Evolutionary conservation across 192 early-diverging fungal genomes (phyloP).

Genomic region (Umbelopsis vinacea): DNA sequence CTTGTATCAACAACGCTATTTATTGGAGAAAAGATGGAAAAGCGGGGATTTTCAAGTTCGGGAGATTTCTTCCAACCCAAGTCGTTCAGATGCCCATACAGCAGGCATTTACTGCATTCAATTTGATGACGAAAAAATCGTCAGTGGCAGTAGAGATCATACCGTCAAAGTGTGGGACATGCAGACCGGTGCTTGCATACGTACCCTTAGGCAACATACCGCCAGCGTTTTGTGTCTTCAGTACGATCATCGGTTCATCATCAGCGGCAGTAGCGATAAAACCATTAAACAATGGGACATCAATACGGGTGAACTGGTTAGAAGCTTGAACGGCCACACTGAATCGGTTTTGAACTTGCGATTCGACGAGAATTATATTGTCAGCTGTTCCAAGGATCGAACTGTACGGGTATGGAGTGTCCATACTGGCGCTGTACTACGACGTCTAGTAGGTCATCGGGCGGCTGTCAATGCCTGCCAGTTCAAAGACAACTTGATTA

Average conservation of each 20-base stretch:
- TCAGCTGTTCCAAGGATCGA: conserved; percentile 85
- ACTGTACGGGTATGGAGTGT: conserved; percentile 84
- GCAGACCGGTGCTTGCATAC: conserved; percentile 52
- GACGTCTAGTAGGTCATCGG: conserved; percentile 66
- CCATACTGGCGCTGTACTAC: conserved; percentile 55
- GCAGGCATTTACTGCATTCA: conserved; percentile 90
- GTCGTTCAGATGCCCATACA: conserved; percentile 58
- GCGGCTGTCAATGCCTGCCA: conserved; percentile 88
- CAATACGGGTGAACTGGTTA: conserved; percentile 50
- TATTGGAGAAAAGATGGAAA: conserved; percentile 77
- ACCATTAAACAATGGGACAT: conserved; percentile 77
- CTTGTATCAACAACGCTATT: conserved; percentile 67
- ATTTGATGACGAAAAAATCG: conserved; percentile 70
- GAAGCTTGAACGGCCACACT: conserved; percentile 54
- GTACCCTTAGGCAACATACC: conserved; percentile 70
- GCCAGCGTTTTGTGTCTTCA: conserved; percentile 90
- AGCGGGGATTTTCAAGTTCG: conserved; percentile 59
- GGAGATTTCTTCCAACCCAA: conserved; percentile 51
- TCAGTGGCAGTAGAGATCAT: conserved; percentile 73
- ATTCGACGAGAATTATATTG: conserved; percentile 72
- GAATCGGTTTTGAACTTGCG: conserved; percentile 80
- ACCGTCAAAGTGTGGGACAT: conserved; percentile 83
- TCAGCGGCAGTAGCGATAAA: conserved; percentile 74
- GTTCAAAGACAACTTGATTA: conserved; percentile 57
- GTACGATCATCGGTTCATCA: conserved; percentile 65